These are phyloP conservation scores for Aspergillus bertholletiae DNA, from an alignment of 495 filamentous ascomycete species.

Conservation along the genomic window DNA sequence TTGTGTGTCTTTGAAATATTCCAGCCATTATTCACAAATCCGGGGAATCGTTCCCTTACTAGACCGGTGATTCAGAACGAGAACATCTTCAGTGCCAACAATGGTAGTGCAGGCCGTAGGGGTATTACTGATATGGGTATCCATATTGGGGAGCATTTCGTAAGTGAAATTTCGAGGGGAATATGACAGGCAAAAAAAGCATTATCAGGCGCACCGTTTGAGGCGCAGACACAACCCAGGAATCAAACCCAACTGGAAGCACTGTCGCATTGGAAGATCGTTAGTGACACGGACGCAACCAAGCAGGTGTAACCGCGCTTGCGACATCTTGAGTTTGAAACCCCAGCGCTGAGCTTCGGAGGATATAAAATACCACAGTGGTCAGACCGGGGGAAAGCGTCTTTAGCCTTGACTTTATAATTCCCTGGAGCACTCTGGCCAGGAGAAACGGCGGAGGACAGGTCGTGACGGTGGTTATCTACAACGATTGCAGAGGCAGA, in stretches of 20 bases:
- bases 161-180: too few relatives aligned
- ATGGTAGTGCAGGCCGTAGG: constrained; percentile 9
- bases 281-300: too few relatives aligned
- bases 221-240: too few relatives aligned
- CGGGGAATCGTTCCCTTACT: constrained; percentile 16
- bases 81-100: constrained; percentile 9
- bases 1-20: constrained; percentile 6
- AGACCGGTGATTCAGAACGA: constrained; percentile 1
- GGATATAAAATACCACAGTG: too few relatives aligned
- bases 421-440: neutral
- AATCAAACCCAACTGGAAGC: too few relatives aligned
- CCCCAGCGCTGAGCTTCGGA: too few relatives aligned
- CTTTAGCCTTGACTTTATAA: too few relatives aligned
- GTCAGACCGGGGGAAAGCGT: too few relatives aligned
- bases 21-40: constrained; percentile 18
- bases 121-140: neutral
- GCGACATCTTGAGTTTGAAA: too few relatives aligned
- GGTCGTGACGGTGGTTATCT: neutral
- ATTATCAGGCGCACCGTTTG: neutral
- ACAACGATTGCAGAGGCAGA: neutral
- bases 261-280: too few relatives aligned
- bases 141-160: neutral
- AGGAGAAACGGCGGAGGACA: neutral
- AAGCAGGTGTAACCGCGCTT: too few relatives aligned
- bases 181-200: too few relatives aligned